Conservation (phyloP, 305 asterid species). For the Petunia hybrid region DNA sequence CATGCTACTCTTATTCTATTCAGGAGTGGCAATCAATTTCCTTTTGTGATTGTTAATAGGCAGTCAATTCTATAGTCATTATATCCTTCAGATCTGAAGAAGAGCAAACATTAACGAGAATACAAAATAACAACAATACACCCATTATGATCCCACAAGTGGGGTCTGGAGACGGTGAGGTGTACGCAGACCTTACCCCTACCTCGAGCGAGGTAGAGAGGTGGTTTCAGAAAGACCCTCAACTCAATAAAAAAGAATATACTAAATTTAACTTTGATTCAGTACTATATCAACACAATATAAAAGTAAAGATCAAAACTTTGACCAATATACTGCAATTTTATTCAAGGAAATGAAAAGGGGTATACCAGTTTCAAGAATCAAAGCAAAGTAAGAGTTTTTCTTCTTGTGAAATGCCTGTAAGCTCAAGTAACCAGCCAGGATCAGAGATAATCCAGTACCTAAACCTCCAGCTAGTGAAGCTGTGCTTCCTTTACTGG, state of each 20-base stretch:
- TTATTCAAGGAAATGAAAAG: not conserved
- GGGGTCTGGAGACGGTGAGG: no score
- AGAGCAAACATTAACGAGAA: not conserved
- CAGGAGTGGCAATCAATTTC: not conserved
- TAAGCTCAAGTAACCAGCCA: constrained; percentile 91
- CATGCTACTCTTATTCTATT: not conserved
- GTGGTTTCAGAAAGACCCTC: no score
- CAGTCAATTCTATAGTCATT: not conserved
- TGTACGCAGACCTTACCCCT: no score
- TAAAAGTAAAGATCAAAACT: not conserved
- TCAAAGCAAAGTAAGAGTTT: constrained; percentile 74
- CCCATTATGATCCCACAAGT: no score
- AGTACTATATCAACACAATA: not conserved
- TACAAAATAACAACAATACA: no score
- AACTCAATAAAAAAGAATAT: no score
- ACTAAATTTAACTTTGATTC: not conserved
- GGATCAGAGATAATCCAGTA: constrained; percentile 71
- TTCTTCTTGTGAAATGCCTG: constrained; percentile 84
- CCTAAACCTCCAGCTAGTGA: constrained; percentile 91
- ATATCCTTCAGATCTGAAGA: not conserved
- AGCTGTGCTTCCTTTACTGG: constrained; percentile 79
- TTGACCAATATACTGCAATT: not conserved
- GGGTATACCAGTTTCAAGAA: constrained; percentile 77
- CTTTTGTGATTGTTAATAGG: no score
- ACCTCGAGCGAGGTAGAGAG: no score